Percentiles rank a stretch among this genome's conserved stretches.
Evolutionary conservation across 208 protist species (phyloP).

Genomic region (Leishmania arabica): DNA sequence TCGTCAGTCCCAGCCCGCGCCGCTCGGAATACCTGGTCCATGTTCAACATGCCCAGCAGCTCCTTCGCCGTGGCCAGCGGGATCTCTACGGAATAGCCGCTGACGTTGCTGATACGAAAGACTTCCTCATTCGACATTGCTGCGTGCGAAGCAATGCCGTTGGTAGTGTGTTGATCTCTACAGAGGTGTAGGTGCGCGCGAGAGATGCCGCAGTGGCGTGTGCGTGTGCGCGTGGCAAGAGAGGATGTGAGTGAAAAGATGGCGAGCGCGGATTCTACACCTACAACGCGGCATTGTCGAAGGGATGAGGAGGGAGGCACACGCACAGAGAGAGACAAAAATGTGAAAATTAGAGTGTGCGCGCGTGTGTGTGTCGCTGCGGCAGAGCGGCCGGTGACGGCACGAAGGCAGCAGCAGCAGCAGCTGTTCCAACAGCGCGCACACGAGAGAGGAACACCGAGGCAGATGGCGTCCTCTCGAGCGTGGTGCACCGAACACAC

Average conservation of each 20-base stretch:
- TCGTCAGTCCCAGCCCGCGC: slow-evolving; percentile 25
- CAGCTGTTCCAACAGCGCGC: background rate
- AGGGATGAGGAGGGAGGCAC: background rate
- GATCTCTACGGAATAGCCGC: slow-evolving; percentile 29
- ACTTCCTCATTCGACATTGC: slow-evolving; percentile 24
- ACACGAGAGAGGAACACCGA: background rate
- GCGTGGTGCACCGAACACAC: background rate
- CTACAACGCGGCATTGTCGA: background rate
- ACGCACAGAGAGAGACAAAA: background rate
- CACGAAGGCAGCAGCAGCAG: background rate
- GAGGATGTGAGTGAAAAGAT: background rate
- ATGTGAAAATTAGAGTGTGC: background rate
- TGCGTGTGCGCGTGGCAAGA: background rate
- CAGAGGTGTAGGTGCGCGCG: background rate
- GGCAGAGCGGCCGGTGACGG: background rate
- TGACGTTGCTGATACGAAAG: slow-evolving; percentile 32
- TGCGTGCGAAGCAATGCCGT: background rate
- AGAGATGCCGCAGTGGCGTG: background rate
- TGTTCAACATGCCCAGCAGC: slow-evolving; percentile 34
- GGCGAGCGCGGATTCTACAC: background rate
- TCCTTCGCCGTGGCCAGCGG: slow-evolving; percentile 34
- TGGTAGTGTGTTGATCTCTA: background rate
- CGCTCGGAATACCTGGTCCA: slow-evolving; percentile 33
- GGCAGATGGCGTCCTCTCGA: background rate
- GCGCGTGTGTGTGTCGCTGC: background rate